Conservation (phyloP, 257 asterid genomes). For the Solanum clarkiae region DNA sequence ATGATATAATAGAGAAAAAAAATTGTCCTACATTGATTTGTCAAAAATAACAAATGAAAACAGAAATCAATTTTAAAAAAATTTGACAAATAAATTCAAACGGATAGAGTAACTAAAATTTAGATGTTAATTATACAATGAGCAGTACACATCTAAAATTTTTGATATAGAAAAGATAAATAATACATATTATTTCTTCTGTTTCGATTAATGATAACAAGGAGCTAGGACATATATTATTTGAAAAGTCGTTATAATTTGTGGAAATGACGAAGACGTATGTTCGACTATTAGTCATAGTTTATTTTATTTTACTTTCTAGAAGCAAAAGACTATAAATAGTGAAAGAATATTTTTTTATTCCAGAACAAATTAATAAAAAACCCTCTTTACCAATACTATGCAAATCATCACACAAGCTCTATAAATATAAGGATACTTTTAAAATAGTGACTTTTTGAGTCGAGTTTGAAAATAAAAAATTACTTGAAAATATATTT, state of each 20-base stretch:
- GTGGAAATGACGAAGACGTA: not conserved
- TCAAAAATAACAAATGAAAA: too few relatives aligned
- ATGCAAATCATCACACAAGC: too few relatives aligned
- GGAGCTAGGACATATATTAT: not conserved
- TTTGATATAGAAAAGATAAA: not conserved
- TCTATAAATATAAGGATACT: not conserved
- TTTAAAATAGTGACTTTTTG: not conserved
- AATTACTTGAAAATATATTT: not conserved
- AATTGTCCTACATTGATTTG: too few relatives aligned
- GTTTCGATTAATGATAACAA: not conserved
- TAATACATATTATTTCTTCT: not conserved
- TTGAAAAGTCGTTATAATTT: not conserved
- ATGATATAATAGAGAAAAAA: too few relatives aligned
- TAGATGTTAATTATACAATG: not conserved
- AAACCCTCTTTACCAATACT: not conserved
- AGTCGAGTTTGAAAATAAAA: not conserved
- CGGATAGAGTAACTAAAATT: too few relatives aligned
- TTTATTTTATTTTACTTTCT: not conserved
- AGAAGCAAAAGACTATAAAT: not conserved
- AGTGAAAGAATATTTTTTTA: not conserved
- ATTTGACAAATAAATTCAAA: too few relatives aligned
- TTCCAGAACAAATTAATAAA: not conserved
- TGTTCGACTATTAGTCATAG: not conserved
- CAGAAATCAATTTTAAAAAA: too few relatives aligned
- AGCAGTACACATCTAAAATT: not conserved